Evolutionary conservation across 345 rosid genomes (phyloP), one percentile per base, ranked within the genome.

Genomic region (Turritis glabra): DNA sequence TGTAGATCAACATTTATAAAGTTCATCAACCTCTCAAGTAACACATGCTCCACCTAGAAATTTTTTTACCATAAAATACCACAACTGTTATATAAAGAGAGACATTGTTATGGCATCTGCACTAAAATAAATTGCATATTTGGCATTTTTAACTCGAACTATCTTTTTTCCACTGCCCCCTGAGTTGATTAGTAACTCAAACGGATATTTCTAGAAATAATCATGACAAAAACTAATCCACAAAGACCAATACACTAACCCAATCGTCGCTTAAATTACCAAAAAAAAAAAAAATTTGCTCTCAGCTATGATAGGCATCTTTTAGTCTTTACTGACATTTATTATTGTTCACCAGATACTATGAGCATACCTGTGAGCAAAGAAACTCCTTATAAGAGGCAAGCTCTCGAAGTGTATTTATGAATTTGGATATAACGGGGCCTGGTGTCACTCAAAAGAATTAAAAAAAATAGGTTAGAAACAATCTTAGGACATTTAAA

Each of bases 341-440:
- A 32, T 13, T 7, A 22, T 22, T 30, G 27, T 22, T 43, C 37
- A 46, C 66, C 40, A 29, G 50, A 54, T 30, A 68, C 41, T n/a
- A 61, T 67, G 56, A 79, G 38, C 80, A 89, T 87, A 93, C 96
- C 82, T 93, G 93, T 64, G 98, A 87, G 79, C 86, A 84, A 55
- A 93, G 89, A 75, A 93, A 86, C 89, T 93, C 98, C 79, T 93
- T 90, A 61, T 85, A 86, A 53, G 90, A 79, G 75, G 93, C 84
- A 81, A 93, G 86, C 84, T 93, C 98, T 30, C 85, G 89, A 80
- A 93, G 85, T n/a, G 89, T 85, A 79, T 84, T 82, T 71, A 87
- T 63, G 76, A 93, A 90, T 82, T 86, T 90, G 43, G 93, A 84
- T 48, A 93, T 81, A 72, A 93, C 88, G 1, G 96, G 98, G 21